These are phyloP conservation scores for Tricholoma furcatifolium DNA, from an alignment of 768 basidiomycete species.

Conservation along the genomic window DNA sequence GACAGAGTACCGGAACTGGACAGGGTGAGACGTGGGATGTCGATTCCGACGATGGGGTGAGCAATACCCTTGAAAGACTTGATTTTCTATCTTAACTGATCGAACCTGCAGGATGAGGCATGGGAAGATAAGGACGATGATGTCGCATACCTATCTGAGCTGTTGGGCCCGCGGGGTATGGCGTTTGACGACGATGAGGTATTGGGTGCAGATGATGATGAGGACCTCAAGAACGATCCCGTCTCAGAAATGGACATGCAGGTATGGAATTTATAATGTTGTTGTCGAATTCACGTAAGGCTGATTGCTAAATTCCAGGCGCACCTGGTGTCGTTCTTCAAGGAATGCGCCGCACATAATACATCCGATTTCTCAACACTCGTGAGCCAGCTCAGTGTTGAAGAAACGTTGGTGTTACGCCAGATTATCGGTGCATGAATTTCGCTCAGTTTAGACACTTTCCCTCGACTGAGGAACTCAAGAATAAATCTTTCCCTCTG, in stretches of 20 bases:
- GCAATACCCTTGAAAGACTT: conserved; percentile 17
- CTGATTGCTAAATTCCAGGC: conserved; percentile 37
- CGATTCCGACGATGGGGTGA: conserved; percentile 77
- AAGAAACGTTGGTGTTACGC: conserved; percentile 69
- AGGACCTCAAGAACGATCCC: conserved; percentile 85
- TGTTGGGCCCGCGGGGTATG: conserved; percentile 72
- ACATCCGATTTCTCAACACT: conserved; percentile 59
- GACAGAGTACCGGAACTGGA: no score
- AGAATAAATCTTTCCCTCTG: no score
- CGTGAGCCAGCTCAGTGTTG: conserved; percentile 64
- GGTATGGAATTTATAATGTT: conserved; percentile 27
- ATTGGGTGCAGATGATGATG: conserved; percentile 75
- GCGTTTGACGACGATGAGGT: conserved; percentile 78
- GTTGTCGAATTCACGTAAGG: neutral
- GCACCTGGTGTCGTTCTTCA: conserved; percentile 69
- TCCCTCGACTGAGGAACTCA: no score
- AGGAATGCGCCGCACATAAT: conserved; percentile 64
- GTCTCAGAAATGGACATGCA: conserved; percentile 85
- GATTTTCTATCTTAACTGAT: neutral
- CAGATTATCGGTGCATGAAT: conserved; percentile 34
- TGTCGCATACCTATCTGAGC: conserved; percentile 79
- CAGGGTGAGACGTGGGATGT: conserved; percentile 48
- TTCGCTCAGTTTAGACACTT: no score
- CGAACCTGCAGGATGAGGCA: conserved; percentile 66
- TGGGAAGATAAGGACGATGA: conserved; percentile 91